These are phyloP conservation scores for Terana coerulea DNA, from an alignment of 768 basidiomycete species.

Conservation along the genomic window DNA sequence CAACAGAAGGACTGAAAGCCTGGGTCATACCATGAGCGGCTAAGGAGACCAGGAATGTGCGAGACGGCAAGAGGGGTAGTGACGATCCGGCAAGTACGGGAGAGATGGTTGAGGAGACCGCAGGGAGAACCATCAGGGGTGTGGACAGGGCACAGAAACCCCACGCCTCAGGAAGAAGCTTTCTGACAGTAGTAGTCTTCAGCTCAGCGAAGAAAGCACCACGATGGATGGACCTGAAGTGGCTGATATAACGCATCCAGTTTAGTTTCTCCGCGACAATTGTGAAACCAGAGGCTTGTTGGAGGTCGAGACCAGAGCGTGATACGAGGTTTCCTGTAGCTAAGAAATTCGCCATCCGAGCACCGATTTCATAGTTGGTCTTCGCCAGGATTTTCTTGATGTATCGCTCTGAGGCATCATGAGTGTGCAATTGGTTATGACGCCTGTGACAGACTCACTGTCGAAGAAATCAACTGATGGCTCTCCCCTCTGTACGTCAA, in stretches of 20 bases:
- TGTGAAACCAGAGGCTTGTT: constrained; percentile 98
- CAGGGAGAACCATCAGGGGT: constrained; percentile 98
- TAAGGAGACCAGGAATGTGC: constrained; percentile 80
- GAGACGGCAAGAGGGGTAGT: constrained; percentile 70
- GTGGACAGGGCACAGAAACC: constrained; percentile 99
- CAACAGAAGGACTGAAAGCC: constrained; percentile 72
- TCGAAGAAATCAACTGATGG: constrained; percentile 83
- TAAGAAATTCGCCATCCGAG: constrained; percentile 88
- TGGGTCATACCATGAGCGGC: constrained; percentile 93
- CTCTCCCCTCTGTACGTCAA: constrained; percentile 74
- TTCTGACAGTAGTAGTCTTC: constrained; percentile 96
- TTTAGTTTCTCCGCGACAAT: constrained; percentile 99
- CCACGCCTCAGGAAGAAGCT: constrained; percentile 96
- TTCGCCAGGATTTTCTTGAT: constrained; percentile 69
- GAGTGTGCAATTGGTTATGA: too few species aligned
- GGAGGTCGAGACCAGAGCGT: constrained; percentile 91
- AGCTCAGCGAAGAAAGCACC: constrained; percentile 99
- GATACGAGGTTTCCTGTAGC: constrained; percentile 96
- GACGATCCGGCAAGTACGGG: constrained; percentile 88
- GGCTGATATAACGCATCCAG: constrained; percentile 97
- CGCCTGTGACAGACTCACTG: constrained; percentile 44
- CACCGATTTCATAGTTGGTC: constrained; percentile 89
- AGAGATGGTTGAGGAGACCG: constrained; percentile 95
- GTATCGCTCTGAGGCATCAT: constrained; percentile 69
- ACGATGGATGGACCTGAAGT: constrained; percentile 97